Evolutionary conservation across 306 rosid genomes (phyloP), one percentile per base, ranked within the genome.

Genomic region (Medicago ruthenica): DNA sequence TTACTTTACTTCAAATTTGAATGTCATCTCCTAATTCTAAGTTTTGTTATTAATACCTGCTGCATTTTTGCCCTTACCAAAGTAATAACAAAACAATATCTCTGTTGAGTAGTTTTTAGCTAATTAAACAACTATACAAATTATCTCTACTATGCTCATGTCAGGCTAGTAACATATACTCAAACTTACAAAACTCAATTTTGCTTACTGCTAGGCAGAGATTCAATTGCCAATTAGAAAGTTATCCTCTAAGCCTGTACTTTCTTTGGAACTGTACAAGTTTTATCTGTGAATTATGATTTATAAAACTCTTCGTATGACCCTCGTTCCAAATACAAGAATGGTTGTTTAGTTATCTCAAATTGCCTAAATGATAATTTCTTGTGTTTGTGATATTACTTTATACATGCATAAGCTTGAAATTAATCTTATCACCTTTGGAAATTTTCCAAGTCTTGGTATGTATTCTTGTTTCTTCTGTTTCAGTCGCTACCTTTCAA

Each of bases 291-390:
- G 15, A 20, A 15, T 55, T 20, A 36, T 55, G 55, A 48, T 31
- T 15, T 48, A 15, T 48, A 54, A 54, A 37, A 20, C 8, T 44
- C 40, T 68, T 16, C 54, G n/a, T 22, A 39, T 59, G 57, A 67
- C 11, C 57, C 73, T 14, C 36, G 75, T 12, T 6, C 75, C 24
- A 17, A 36, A 42, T 45, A 40, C 60, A 41, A 64, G 4, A 39
- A 40, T 63, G 47, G 62, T 50, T 68, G 34, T 22, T 70, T 21
- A 44, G 55, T 50, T 79, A 37, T 68, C 27, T 74, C 16, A 27
- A 6, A 36, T 63, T 48, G 67, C 8, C 37, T 21, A 44, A n/a
- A 39, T 51, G 50, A 40, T 71, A 20, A 16, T n/a, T 45, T 17
- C 11, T 8, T 36, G 2, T 40, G 76, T 41, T 69, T 61, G 73